A percentile compares a stretch with the other conserved stretches of the same genome.
phyloP scores from a whole-genome alignment of 2,329 filamentous ascomycete species.

The Esteya vermicola region DNA sequence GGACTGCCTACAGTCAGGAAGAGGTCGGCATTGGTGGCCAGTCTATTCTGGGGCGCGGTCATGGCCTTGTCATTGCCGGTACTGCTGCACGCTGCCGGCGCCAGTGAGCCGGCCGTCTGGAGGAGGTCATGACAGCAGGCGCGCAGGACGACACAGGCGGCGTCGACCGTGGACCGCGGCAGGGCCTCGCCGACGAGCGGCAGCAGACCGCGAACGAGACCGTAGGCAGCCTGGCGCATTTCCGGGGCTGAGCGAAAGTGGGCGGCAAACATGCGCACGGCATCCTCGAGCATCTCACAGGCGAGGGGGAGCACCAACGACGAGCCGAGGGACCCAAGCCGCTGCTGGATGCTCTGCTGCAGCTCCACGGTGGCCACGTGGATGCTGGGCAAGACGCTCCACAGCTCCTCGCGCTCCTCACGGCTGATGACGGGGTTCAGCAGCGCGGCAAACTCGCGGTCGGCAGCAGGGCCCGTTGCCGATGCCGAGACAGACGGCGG shows the following conservation, averaged over 20 bases:
- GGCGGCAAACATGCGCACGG: conserved; percentile 55
- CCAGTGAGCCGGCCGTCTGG: conserved; percentile 27
- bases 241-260: conserved; percentile 33
- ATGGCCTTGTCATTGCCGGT: conserved; percentile 8
- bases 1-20: conserved; percentile 40
- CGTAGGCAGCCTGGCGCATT: conserved; percentile 48
- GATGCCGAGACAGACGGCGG: too few species aligned
- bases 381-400: conserved; percentile 56
- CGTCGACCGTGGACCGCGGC: conserved; percentile 48
- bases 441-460: conserved; percentile 35
- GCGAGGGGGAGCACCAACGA: conserved; percentile 46
- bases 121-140: conserved; percentile 65
- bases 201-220: conserved; percentile 42
- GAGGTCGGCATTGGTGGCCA: conserved; percentile 51
- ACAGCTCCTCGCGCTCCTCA: conserved; percentile 72
- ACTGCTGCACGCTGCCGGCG: conserved; percentile 15
- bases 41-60: conserved; percentile 27
- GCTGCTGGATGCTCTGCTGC: conserved; percentile 38
- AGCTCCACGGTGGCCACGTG: conserved; percentile 58
- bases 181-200: conserved; percentile 49
- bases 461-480: too few species aligned
- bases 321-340: conserved; percentile 43
- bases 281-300: conserved; percentile 54
- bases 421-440: conserved; percentile 59
- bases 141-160: conserved; percentile 47